Base-by-base conservation (phyloP, 345 rosid species). In the Gynandropsis gynandra region DNA sequence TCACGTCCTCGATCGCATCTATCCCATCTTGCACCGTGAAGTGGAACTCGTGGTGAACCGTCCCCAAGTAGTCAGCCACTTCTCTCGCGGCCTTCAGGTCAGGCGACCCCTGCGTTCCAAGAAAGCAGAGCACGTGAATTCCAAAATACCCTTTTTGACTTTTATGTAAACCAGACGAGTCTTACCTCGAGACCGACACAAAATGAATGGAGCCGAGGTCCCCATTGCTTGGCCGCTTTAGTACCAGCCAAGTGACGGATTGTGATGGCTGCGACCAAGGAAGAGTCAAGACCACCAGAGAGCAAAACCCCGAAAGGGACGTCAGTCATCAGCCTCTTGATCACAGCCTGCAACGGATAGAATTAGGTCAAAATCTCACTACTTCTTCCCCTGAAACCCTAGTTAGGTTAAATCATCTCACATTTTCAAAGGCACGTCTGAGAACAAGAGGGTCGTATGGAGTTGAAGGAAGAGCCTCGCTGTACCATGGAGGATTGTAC, bases 1-100 rank as follows among this genome's bases (percentile, higher is more conserved):
- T 90, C 41, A 87, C 98, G 39, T 90, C 98, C 67, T 87, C 95
- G 5, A 90, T 87, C 1, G 98, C 96, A 71, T 82, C 96, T 12
- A 90, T 90, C 19, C 96, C 98, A 20, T 90, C 96, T 73, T 89
- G 95, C 48, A 90, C 96, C 8, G 89, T 77, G 72, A 87, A 90
- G 70, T 80, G 79, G 72, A 90, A 87, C 62, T 90, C 98, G 37
- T 87, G 98, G 69, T 87, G 96, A 34, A 82, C 78, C 11, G 98
- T 84, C 8, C 95, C 95, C 51, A 90, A 56, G 69, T 82, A 90
- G 13, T 84, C 85, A 0, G 98, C 96, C 53, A 90, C 98, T 66
- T 87, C 95, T 61, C 53, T 80, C 0, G 82, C 95, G 8, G 89
- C 90, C 72, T 82, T 82, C 76, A 90, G 50, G 71, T 87, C 96